Evolutionary conservation across 2,329 filamentous ascomycete species (phyloP).

Genomic region (Dactylellina leptospora): DNA sequence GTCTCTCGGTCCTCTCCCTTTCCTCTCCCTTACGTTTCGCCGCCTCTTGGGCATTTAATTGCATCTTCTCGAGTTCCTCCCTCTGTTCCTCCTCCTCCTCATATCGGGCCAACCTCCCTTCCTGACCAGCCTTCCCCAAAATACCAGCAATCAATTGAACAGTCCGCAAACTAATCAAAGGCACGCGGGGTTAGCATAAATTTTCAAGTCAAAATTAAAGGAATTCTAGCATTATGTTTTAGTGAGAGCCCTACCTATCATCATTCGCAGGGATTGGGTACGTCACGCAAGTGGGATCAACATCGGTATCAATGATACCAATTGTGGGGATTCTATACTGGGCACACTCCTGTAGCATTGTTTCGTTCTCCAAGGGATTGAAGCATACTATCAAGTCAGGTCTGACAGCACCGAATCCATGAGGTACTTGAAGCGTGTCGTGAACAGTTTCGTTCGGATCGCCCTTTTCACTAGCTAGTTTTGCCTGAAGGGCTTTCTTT

Average conservation of each 20-base stretch:
- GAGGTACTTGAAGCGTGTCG: slow-evolving; percentile 31
- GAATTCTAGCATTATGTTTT: neutral
- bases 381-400: slow-evolving; percentile 92
- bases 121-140: slow-evolving; percentile 82
- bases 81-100: slow-evolving; percentile 26
- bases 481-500: slow-evolving; percentile 17
- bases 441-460: slow-evolving; percentile 46
- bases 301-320: slow-evolving; percentile 91
- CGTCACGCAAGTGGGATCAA: slow-evolving; percentile 90
- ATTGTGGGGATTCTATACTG: slow-evolving; percentile 90
- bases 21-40: slow-evolving; percentile 25
- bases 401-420: slow-evolving; percentile 66
- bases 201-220: neutral
- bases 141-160: slow-evolving; percentile 84
- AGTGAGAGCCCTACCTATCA: slow-evolving; percentile 72
- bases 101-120: slow-evolving; percentile 64
- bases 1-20: slow-evolving; percentile 5
- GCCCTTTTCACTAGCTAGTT: slow-evolving; percentile 66
- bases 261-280: slow-evolving; percentile 98
- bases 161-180: slow-evolving; percentile 73
- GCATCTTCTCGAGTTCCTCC: slow-evolving; percentile 29
- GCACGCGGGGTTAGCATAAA: slow-evolving; percentile 1
- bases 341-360: slow-evolving; percentile 89
- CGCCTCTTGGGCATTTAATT: slow-evolving; percentile 11
- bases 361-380: slow-evolving; percentile 91